phyloP scores from a whole-genome alignment of 2,329 filamentous ascomycete genomes.

The Xenosphaeropsis pyriputrescens region DNA sequence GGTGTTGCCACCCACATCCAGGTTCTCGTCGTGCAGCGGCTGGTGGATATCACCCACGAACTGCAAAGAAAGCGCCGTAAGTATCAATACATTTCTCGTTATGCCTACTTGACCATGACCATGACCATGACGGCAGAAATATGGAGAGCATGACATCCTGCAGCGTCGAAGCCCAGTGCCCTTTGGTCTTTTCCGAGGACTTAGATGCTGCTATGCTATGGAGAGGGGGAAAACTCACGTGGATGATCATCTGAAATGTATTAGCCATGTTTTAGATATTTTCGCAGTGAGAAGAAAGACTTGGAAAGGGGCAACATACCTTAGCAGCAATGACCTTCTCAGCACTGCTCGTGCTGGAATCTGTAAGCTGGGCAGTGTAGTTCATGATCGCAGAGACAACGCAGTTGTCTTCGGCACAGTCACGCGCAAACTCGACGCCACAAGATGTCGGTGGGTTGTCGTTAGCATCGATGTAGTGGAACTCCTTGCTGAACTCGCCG shows the following conservation, averaged over 20 bases:
- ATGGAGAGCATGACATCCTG: no score
- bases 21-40: conserved; percentile 51
- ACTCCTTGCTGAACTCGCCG: conserved; percentile 43
- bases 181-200: no score
- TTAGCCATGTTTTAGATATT: no score
- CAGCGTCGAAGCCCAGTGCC: no score
- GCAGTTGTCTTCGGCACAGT: conserved; percentile 43
- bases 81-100: no score
- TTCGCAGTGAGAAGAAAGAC: conserved; percentile 16
- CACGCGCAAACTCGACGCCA: conserved; percentile 40
- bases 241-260: no score
- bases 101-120: no score
- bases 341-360: conserved; percentile 26
- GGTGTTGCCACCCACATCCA: conserved; percentile 51
- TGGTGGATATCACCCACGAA: conserved; percentile 48
- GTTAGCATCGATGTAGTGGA: conserved; percentile 57
- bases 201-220: no score
- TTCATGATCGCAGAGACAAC: conserved; percentile 32
- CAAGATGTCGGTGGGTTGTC: conserved; percentile 43
- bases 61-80: conserved; percentile 3
- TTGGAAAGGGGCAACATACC: conserved; percentile 8
- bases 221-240: no score
- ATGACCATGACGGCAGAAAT: no score
- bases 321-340: conserved; percentile 44
- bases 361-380: conserved; percentile 33